Base-by-base conservation (phyloP, 2,329 filamentous ascomycete genomes). In the Ascochyta rabiei region DNA sequence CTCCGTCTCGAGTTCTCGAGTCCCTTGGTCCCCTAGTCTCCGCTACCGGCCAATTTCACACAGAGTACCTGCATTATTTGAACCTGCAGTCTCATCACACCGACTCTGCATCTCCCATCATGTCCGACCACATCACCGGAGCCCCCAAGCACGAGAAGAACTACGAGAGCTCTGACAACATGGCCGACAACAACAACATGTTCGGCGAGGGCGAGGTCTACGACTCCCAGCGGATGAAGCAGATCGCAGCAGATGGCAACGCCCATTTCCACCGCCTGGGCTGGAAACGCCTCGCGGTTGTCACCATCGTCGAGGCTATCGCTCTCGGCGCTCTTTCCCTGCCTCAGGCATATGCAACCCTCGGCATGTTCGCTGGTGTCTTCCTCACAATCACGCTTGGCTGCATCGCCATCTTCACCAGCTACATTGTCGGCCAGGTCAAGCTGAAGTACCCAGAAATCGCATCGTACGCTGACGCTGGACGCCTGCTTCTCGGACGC, bases 201-300 rank as follows among this genome's bases (percentile, higher is more conserved):
- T 55, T 55, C 18, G 53, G 31, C 19, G 53, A 56, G 48, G 53
- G 48, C 41, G 53, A 59, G 41, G 49, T 59, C 26, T 48, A 37
- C 41, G 53, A 56, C 23, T 53, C 53, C 15, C 44, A 44, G 48
- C 47, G 56, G 1, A 45, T 48, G 28, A 59, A 59, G 52, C 56
- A 59, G 44, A 59, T 59, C 6, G 56, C 56, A 30, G 50, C 49
- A 44, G 56, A 55, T 48, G 56, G 56, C 5, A 45, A 56, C 45
- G 56, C 56, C 26, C 56, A 59, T 39, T 59, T 59, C 52, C 56
- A 59, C 31, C 56, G 56, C 21, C 39, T 59, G 51, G 56, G 56
- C 33, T 59, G 56, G 56, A 59, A 59, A 41, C 56, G 56, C 33
- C 56, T 59, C n/a, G 56, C 56, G 35, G 56, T 59, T 24, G 52